These are phyloP conservation scores for Lasiosphaeriaceae sp. DNA, from an alignment of 495 filamentous ascomycete genomes.

Conservation along the genomic window DNA sequence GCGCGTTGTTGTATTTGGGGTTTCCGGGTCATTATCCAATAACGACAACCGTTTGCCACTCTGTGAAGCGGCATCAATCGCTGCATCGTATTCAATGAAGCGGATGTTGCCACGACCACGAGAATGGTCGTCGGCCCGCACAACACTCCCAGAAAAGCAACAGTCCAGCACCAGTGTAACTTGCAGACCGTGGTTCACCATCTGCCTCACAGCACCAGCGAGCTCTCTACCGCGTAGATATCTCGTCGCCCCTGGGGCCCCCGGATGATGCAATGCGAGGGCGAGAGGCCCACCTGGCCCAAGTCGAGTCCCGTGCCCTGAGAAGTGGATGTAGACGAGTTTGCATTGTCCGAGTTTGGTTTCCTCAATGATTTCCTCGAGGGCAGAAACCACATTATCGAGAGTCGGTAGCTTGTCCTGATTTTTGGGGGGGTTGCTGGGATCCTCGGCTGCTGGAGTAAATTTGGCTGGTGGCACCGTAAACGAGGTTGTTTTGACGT, in stretches of 20 bases:
- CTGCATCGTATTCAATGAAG: neutral
- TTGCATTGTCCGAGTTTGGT: too few relatives aligned
- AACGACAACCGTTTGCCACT: too few relatives aligned
- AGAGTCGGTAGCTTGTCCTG: too few relatives aligned
- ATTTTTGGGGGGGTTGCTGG: too few relatives aligned
- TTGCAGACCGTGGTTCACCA: neutral
- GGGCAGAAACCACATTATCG: too few relatives aligned
- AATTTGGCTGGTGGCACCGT: too few relatives aligned
- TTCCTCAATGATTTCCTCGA: too few relatives aligned
- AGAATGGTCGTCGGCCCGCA: too few relatives aligned
- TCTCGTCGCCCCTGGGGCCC: neutral
- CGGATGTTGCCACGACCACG: neutral
- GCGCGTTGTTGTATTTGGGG: neutral
- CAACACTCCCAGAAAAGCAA: neutral
- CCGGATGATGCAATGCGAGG: too few relatives aligned
- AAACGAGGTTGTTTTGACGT: too few relatives aligned
- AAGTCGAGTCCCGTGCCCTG: neutral
- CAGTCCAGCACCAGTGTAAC: slow-evolving; percentile 5
- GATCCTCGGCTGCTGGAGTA: too few relatives aligned
- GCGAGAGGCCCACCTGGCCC: too few relatives aligned
- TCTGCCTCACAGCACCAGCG: neutral
- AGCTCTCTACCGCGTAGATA: neutral
- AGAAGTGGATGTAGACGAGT: slow-evolving; percentile 4
- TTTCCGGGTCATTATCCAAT: neutral
- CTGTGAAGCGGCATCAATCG: neutral